phyloP scores from a whole-genome alignment of 331 rosid species.

The Erythrophleum ivorense region DNA sequence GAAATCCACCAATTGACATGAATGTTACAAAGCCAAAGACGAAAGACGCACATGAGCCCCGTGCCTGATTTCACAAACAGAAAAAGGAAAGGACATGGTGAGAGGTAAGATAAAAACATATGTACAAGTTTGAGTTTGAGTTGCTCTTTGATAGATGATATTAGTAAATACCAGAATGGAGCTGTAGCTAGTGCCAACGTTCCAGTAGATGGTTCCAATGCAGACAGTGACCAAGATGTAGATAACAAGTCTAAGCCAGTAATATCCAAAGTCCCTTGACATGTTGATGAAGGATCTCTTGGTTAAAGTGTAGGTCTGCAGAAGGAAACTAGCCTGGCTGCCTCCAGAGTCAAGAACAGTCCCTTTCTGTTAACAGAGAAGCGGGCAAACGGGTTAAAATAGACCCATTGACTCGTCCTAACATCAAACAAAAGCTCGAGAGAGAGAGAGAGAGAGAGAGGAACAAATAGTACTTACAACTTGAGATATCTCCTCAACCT shows the following conservation, averaged over 20 bases:
- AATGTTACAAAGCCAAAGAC: slow-evolving; percentile 96
- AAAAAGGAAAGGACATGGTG: not conserved
- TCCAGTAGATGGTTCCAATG: slow-evolving; percentile 85
- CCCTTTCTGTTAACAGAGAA: slow-evolving; percentile 88
- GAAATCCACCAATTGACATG: slow-evolving; percentile 99
- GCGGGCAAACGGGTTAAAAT: too few relatives aligned
- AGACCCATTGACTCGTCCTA: too few relatives aligned
- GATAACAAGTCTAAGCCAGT: slow-evolving; percentile 97
- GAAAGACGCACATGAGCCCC: slow-evolving; percentile 97
- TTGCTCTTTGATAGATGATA: too few relatives aligned
- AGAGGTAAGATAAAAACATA: too few relatives aligned
- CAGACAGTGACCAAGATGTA: slow-evolving; percentile 87
- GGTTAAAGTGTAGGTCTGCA: slow-evolving; percentile 79
- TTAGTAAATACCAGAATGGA: slow-evolving; percentile 94
- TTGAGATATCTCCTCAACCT: slow-evolving; percentile 81
- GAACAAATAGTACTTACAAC: slow-evolving; percentile 72
- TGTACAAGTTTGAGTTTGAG: too few relatives aligned
- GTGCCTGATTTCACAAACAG: slow-evolving; percentile 61
- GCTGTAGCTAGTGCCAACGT: slow-evolving; percentile 84
- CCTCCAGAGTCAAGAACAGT: slow-evolving; percentile 91
- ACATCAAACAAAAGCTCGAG: too few relatives aligned
- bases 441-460: too few relatives aligned
- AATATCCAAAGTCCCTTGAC: slow-evolving; percentile 98
- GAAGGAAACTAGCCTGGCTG: slow-evolving; percentile 92
- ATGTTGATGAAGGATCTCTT: slow-evolving; percentile 90